Percentiles rank a stretch among this genome's conserved stretches.
Evolutionary conservation across 768 basidiomycete species (phyloP).

Genomic region (Asterophora lycoperdoides): DNA sequence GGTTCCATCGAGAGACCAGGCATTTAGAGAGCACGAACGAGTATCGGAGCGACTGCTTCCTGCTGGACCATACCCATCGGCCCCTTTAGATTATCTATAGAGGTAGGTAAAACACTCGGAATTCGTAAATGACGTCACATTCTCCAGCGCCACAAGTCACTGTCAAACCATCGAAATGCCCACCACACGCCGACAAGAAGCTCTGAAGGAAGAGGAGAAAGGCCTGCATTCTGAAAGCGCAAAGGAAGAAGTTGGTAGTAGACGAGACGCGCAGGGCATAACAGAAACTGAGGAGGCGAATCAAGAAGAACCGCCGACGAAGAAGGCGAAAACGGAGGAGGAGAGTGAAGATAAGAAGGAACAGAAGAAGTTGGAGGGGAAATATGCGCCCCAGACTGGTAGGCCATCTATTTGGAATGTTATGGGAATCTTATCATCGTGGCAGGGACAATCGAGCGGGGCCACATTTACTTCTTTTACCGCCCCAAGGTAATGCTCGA

Average conservation of each 20-base stretch:
- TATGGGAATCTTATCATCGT: not conserved
- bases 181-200: slow-evolving; percentile 30
- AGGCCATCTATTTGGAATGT: not conserved
- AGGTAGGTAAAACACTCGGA: no score
- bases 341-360: slow-evolving; percentile 7
- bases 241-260: slow-evolving; percentile 10
- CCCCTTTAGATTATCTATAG: no score
- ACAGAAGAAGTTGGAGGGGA: slow-evolving; percentile 6
- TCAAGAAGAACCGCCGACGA: slow-evolving; percentile 19
- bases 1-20: no score
- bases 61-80: no score
- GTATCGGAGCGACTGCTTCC: no score
- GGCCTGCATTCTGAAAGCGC: slow-evolving; percentile 1
- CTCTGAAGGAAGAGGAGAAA: slow-evolving; percentile 1
- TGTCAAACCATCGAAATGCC: slow-evolving; percentile 22
- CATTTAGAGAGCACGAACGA: no score
- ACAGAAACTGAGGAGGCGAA: slow-evolving; percentile 4
- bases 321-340: slow-evolving; percentile 25
- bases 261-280: slow-evolving; percentile 11
- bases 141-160: no score
- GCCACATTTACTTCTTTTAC: slow-evolving; percentile 64
- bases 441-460: slow-evolving; percentile 52
- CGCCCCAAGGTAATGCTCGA: slow-evolving; percentile 52
- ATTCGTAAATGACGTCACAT: no score
- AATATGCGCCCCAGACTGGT: slow-evolving; percentile 10